Evolutionary conservation across 2,329 filamentous ascomycete genomes (phyloP).

Genomic region (Phialophora verrucosa): DNA sequence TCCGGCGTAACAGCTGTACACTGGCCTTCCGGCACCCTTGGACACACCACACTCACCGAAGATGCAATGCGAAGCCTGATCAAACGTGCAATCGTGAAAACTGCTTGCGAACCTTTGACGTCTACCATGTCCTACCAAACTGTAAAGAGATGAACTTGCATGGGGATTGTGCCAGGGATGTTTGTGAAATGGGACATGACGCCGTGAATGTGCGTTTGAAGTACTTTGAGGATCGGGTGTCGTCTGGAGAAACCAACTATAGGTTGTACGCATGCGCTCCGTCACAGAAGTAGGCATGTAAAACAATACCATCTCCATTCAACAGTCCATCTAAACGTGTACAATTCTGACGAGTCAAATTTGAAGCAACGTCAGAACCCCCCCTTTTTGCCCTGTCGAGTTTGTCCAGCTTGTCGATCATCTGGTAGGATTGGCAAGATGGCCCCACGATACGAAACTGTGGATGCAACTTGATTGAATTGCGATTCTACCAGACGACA

Average conservation of each 20-base stretch:
- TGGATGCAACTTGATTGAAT: too few relatives aligned
- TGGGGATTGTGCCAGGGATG: not conserved
- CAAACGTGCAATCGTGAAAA: not conserved
- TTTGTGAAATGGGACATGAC: not conserved
- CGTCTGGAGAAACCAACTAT: not conserved
- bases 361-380: too few relatives aligned
- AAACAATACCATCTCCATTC: too few relatives aligned
- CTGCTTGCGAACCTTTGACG: not conserved
- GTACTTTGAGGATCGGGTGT: not conserved
- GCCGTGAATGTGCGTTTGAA: not conserved
- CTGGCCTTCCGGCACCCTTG: not conserved
- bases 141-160: not conserved
- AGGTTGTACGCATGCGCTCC: not conserved
- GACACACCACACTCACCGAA: not conserved
- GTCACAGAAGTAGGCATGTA: too few relatives aligned
- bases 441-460: too few relatives aligned
- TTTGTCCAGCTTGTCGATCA: too few relatives aligned
- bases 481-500: too few relatives aligned
- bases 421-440: too few relatives aligned
- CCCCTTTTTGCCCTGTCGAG: too few relatives aligned
- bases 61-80: not conserved
- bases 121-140: not conserved
- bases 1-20: not conserved
- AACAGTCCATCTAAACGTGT: too few relatives aligned
- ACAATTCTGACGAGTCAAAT: too few relatives aligned